phyloP scores from a whole-genome alignment of 2,329 filamentous ascomycete species.

The Nemania sp. region DNA sequence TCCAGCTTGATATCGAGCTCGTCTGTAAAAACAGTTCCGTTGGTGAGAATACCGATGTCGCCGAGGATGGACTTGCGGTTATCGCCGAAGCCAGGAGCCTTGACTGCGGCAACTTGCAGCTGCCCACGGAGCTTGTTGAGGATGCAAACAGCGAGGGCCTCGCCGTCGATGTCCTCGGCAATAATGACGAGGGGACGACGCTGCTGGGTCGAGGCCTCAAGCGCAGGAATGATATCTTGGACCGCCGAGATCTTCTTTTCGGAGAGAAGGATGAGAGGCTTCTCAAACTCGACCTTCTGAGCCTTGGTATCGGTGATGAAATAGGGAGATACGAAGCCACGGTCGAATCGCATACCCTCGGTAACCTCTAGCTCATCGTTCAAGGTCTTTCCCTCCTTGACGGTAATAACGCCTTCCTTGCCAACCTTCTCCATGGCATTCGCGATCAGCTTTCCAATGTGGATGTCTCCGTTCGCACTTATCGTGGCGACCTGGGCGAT shows the following conservation, averaged over 20 bases:
- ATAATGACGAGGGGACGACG: constrained; percentile 97
- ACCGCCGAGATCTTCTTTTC: constrained; percentile 99
- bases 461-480: constrained; percentile 93
- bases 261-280: constrained; percentile 95
- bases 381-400: constrained; percentile 99
- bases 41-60: constrained; percentile 93
- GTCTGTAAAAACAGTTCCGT: constrained; percentile 95
- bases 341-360: constrained; percentile 99
- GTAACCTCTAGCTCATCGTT: constrained; percentile 98
- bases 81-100: constrained; percentile 98
- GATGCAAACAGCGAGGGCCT: constrained; percentile 98
- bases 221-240: constrained; percentile 97
- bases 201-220: constrained; percentile 94
- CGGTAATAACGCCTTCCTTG: constrained; percentile 99
- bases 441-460: constrained; percentile 94
- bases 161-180: constrained; percentile 97
- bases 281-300: constrained; percentile 99
- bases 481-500: constrained; percentile 98
- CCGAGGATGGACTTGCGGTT: constrained; percentile 99
- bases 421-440: constrained; percentile 99
- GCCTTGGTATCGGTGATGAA: constrained; percentile 99
- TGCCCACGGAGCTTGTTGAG: constrained; percentile 99
- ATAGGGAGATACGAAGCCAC: constrained; percentile 97
- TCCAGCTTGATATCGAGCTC: constrained; percentile 99
- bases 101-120: constrained; percentile 97